A percentile compares a stretch with the other conserved stretches of the same genome.
These are phyloP conservation scores for Ogataea minuta DNA, from an alignment of 805 yeast genomes.

Conservation along the genomic window DNA sequence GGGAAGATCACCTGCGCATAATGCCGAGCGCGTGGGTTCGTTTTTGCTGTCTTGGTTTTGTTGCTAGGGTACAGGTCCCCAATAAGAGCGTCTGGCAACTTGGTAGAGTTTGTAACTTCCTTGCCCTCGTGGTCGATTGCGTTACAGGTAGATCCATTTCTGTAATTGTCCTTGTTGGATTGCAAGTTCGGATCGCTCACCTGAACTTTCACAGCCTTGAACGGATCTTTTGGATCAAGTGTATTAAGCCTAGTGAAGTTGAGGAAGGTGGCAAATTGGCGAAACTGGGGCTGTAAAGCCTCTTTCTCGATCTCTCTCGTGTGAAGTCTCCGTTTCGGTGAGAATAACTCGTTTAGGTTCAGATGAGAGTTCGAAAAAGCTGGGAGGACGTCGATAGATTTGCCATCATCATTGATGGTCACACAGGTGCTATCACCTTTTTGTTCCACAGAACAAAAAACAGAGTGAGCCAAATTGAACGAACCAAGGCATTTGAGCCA, in stretches of 20 bases:
- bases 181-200: constrained; percentile 23
- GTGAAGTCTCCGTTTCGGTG: not conserved
- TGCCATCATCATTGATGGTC: constrained; percentile 34
- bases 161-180: constrained; percentile 19
- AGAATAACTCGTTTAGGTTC: constrained; percentile 17
- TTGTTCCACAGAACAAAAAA: constrained; percentile 41
- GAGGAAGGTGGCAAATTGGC: constrained; percentile 17
- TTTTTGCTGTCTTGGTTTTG: not conserved
- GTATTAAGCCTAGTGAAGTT: constrained; percentile 13
- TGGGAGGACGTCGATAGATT: constrained; percentile 31
- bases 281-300: constrained; percentile 17
- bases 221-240: constrained; percentile 7
- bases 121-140: constrained; percentile 9
- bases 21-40: constrained; percentile 14
- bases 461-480: constrained; percentile 38
- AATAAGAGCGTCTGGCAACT: constrained; percentile 6
- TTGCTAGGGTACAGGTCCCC: constrained; percentile 1
- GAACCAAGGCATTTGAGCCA: constrained; percentile 39
- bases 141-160: constrained; percentile 18
- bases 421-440: constrained; percentile 38
- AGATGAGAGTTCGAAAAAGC: constrained; percentile 20
- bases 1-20: constrained; percentile 27
- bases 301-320: constrained; percentile 13
- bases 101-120: constrained; percentile 5
- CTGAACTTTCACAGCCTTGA: constrained; percentile 28